phyloP scores from a whole-genome alignment of 306 rosid species.

The Phaseolus lunatus region DNA sequence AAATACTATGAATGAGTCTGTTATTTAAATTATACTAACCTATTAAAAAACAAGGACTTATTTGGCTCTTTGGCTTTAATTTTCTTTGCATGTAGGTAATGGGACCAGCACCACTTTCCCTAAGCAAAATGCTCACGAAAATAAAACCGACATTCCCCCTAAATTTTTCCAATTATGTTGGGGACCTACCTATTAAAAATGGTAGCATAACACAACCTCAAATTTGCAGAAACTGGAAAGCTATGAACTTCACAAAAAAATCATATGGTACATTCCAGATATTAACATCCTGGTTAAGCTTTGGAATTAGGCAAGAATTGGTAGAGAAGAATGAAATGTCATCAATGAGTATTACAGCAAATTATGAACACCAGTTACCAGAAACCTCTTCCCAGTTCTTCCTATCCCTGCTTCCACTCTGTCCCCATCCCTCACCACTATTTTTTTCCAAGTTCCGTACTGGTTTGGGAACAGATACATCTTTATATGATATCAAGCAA shows the following conservation, averaged over 20 bases:
- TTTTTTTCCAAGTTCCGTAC: neutral
- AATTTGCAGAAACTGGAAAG: neutral
- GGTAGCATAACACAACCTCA: conserved; percentile 30
- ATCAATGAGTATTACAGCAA: conserved; percentile 24
- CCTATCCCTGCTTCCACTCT: conserved; percentile 9
- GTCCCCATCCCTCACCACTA: conserved; percentile 33
- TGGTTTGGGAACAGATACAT: conserved; percentile 38
- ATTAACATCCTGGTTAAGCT: conserved; percentile 39
- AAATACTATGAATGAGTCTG: too few relatives aligned
- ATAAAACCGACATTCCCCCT: neutral
- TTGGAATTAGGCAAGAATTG: conserved; percentile 28
- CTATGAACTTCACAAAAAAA: conserved; percentile 15
- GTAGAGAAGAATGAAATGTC: conserved; percentile 30
- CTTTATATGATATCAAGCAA: conserved; percentile 36
- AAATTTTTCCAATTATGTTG: neutral
- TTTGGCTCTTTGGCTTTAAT: conserved; percentile 4
- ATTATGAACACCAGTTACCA: conserved; percentile 44
- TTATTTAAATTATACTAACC: too few relatives aligned
- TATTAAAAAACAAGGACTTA: neutral
- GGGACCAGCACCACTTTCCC: neutral
- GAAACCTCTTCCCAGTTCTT: conserved; percentile 32
- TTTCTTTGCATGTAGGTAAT: conserved; percentile 18
- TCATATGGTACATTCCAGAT: conserved; percentile 21
- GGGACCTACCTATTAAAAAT: neutral
- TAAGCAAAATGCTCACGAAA: neutral